Evolutionary conservation across 257 asterid genomes (phyloP), one percentile per base, ranked within the genome.

Genomic region (Solanum appendiculatum): DNA sequence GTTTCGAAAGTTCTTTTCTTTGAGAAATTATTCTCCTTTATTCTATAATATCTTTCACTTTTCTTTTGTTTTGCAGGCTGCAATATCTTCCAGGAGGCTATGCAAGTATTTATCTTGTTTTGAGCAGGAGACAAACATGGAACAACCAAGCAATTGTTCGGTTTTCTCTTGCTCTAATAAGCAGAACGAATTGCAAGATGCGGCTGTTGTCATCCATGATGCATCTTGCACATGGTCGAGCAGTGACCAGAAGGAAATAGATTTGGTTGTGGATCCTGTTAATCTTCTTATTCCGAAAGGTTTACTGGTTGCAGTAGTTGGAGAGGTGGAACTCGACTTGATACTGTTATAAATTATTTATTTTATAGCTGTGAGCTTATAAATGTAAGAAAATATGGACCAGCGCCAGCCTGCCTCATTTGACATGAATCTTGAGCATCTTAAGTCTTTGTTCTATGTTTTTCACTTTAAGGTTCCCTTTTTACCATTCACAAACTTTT

Each of bases 161-260:
- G 82, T 90, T 33, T 86, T 77, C 14, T 87, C 86, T 84, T 48
- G 40, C 74, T 80, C 44, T 25, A 89, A 89, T 84, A 90, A 92
- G 89, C 88, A 91, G 81, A 60, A 54, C 83, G 89, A 87, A 54
- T 88, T 68, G 81, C 90, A 92, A 89, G 93, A 93, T 77, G 85
- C 90, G 84, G 95, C 89, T 72, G 89, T 97, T 82, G 77, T 90
- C 60, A 88, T 94, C 73, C 89, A 72, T 88, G 96, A 94, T 89
- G 99, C 98, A 87, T 91, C 92, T 82, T 92, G 96, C 86, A 91
- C 98, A 66, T 97, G 99, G 99, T 94, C 95, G 77, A 94, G 95
- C 94, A 92, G 91, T 85, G 93, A 91, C 77, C 91, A 90, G 90
- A 86, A 92, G 86, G 93, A 93, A 82, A 90, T 88, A 58, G 93